phyloP scores from a whole-genome alignment of 345 rosid genomes.

The Boechera divaricarpa region DNA sequence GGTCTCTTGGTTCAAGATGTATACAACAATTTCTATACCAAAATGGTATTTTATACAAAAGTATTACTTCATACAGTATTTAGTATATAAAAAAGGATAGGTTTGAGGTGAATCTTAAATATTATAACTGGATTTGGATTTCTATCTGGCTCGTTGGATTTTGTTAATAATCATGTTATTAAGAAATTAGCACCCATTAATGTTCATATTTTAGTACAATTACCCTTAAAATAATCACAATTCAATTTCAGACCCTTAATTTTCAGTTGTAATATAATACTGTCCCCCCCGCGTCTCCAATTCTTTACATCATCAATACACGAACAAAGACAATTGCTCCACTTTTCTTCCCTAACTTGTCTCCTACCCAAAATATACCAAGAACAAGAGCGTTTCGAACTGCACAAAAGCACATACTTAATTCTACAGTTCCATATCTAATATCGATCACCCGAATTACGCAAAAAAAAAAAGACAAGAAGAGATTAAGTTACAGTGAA shows the following conservation, averaged over 20 bases:
- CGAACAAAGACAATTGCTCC: neutral
- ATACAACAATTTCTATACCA: neutral
- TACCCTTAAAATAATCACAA: neutral
- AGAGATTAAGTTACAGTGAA: slow-evolving; percentile 3
- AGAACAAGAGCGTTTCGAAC: slow-evolving; percentile 4
- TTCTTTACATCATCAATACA: neutral
- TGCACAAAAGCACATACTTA: slow-evolving; percentile 11
- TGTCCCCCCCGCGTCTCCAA: too few relatives aligned
- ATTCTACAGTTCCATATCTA: neutral
- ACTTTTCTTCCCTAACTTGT: neutral
- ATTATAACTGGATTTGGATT: neutral
- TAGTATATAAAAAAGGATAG: neutral
- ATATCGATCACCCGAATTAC: neutral
- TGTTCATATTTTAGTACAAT: neutral
- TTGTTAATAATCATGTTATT: too few relatives aligned
- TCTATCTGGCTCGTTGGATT: slow-evolving; percentile 5
- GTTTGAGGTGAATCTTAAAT: slow-evolving; percentile 17
- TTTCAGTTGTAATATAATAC: too few relatives aligned
- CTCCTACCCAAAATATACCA: slow-evolving; percentile 7
- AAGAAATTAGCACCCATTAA: too few relatives aligned
- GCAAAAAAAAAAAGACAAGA: neutral
- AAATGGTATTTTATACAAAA: too few relatives aligned
- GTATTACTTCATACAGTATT: neutral
- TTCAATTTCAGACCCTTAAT: neutral
- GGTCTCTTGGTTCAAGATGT: slow-evolving; percentile 14